phyloP scores from a whole-genome alignment of 345 rosid genomes.

The Rhizophora apiculata region DNA sequence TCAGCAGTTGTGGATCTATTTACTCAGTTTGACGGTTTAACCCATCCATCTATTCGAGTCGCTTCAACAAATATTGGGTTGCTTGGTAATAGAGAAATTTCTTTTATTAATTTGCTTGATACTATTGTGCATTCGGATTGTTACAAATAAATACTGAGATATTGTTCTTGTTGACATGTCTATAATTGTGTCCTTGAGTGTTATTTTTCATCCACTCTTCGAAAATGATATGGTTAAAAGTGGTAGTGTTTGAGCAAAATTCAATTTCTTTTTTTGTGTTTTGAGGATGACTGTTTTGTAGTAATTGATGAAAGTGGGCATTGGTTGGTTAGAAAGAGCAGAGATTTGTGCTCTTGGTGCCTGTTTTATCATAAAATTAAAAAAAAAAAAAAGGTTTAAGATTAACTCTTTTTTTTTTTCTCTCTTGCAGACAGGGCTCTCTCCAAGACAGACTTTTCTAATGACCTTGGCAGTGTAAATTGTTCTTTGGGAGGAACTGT shows the following conservation, averaged over 20 bases:
- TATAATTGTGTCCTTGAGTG: too few relatives aligned
- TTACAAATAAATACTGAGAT: not conserved
- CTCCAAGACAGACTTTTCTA: constrained; percentile 60
- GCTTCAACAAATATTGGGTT: constrained; percentile 68
- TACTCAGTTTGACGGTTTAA: too few relatives aligned
- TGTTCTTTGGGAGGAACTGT: constrained; percentile 93
- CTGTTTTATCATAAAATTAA: not conserved
- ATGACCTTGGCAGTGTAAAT: constrained; percentile 78
- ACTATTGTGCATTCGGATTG: not conserved
- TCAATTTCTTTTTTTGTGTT: too few relatives aligned
- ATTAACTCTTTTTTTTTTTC: constrained; percentile 11
- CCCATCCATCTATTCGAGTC: constrained; percentile 38
- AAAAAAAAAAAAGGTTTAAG: not conserved
- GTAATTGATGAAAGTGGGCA: too few relatives aligned
- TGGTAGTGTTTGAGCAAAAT: too few relatives aligned
- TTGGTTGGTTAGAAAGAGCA: too few relatives aligned
- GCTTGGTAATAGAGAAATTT: constrained; percentile 54
- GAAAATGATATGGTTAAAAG: too few relatives aligned
- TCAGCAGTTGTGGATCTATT: too few relatives aligned
- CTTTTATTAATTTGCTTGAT: constrained; percentile 3
- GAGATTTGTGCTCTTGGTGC: too few relatives aligned
- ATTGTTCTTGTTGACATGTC: too few relatives aligned
- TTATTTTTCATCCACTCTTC: too few relatives aligned
- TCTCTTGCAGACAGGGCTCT: constrained; percentile 62
- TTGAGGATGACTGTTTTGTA: too few relatives aligned